Base-by-base conservation (phyloP, 345 rosid genomes). In the Gossypium ekmanianum region DNA sequence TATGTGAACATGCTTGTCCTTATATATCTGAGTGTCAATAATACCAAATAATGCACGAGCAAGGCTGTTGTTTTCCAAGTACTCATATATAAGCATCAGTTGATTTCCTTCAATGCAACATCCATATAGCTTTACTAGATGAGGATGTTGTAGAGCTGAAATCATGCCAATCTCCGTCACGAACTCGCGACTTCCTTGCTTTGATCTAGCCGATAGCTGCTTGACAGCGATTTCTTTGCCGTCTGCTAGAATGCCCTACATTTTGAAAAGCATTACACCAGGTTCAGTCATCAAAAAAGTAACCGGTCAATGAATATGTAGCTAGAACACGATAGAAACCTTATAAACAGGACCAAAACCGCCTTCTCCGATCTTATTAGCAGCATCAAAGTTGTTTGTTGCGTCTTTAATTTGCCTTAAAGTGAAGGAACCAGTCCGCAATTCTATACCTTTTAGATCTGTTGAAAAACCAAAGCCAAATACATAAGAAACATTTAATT, bases 281-380 rank as follows among this genome's bases (percentile, higher is more conserved):
- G 0, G 41, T 34, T 34, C 41, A 34, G 41, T 34, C 41, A 34
- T 34, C 1, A 34, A 34, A 7, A 2, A 48, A 18, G 59, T 34
- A 1, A 34, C 7, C 41, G 7, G 7, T 5, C 41, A 34, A 34
- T 34, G 41, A 34, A 34, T 34, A 1, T 34, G 7, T 1, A 56
- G 61, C 61, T 9, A 56, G 4, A 4, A 20, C 61, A 56, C 5
- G 4, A 56, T 20, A 10, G 9, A 62, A 61, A 83, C 86, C 82
- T 79, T 84, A 63, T 81, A 84, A 1, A 83, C 86, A 73, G 84
- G 79, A 55, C 84, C 84, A 0, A 83, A 83, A 11, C 82, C 86
- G 13, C 86, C 86, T 81, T 84, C 84, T 71, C 86, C 84, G 76
- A 84, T 67, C 63, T 81, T 84, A 73, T 81, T 76, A 62, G 26